Evolutionary conservation across 2,329 filamentous ascomycete genomes (phyloP).

Genomic region (Monascus ruber): DNA sequence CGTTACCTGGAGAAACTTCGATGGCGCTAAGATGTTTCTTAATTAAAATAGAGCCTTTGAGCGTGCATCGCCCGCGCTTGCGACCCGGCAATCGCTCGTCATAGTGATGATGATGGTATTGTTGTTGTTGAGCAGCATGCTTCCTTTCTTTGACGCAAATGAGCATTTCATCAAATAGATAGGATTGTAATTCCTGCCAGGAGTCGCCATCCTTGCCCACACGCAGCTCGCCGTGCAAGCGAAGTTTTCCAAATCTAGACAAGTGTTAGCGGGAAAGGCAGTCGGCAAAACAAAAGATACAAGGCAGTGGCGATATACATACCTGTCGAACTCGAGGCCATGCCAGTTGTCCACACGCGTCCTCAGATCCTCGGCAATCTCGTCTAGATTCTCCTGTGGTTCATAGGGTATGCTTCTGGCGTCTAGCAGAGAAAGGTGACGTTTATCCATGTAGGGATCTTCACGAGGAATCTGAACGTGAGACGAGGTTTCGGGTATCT

Average conservation of each 20-base stretch:
- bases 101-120: slow-evolving; percentile 48
- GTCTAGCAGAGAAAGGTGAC: slow-evolving; percentile 30
- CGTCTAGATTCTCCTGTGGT: slow-evolving; percentile 62
- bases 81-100: slow-evolving; percentile 44
- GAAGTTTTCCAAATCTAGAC: slow-evolving; percentile 73
- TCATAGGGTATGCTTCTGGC: slow-evolving; percentile 61
- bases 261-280: not conserved
- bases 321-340: slow-evolving; percentile 79
- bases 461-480: slow-evolving; percentile 25
- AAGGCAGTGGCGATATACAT: slow-evolving; percentile 14
- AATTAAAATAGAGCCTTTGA: slow-evolving; percentile 96
- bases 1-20: slow-evolving; percentile 45
- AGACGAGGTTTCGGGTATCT: slow-evolving; percentile 39
- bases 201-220: slow-evolving; percentile 94
- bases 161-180: slow-evolving; percentile 95
- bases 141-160: slow-evolving; percentile 99
- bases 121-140: slow-evolving; percentile 21
- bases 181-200: slow-evolving; percentile 97
- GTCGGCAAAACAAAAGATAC: slow-evolving; percentile 1
- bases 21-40: slow-evolving; percentile 95
- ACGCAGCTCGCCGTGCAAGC: slow-evolving; percentile 76
- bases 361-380: slow-evolving; percentile 75
- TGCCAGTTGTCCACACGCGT: slow-evolving; percentile 97
- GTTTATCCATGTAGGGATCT: slow-evolving; percentile 43
- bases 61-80: slow-evolving; percentile 65